Base-by-base conservation (phyloP, 1,284 basidiomycete genomes). In the Leccinum solheimii region DNA sequence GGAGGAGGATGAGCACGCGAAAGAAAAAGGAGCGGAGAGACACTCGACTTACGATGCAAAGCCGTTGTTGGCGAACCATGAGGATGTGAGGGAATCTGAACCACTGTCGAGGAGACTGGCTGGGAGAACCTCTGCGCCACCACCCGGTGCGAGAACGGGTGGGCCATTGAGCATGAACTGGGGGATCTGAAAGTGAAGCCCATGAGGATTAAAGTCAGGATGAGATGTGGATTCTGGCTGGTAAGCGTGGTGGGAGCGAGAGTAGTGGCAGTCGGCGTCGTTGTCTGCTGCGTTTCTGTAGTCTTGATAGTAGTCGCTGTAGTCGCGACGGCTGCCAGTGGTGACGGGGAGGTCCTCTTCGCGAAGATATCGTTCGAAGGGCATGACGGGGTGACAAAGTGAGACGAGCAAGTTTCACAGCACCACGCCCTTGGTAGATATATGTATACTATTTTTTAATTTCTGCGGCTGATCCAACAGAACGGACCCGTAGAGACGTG, bases 41-140 rank as follows among this genome's bases (percentile, higher is more conserved):
- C 14, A 63, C 64, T 62, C 19, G 43, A 62, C 62, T 64, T 62
- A 73, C 68, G 69, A 65, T n/a, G 68, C 53, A 65, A 82, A 82
- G 16, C 80, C 80, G 49, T 76, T 79, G 62, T 82, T 82, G 11
- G 76, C 62, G 55, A 83, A 77, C 85, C 86, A 87, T 10, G 77
- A 68, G n/a, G 78, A 78, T 58, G 72, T 69, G 49, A 75, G 64
- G 13, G 75, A 67, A 62, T 72, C 65, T 61, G 75, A 57, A 64
- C 69, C 8, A 21, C 45, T 68, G 45, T 72, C 73, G 45, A 82
- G 72, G 58, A 83, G 73, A 43, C 81, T 78, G 7, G 78, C 76
- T 1, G 85, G 82, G 16, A 90, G 69, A 10, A 87, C 83, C 71
- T 91, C 89, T 11, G 85, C 88, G 52, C 89, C 88, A 38, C 88